A percentile compares a stretch with the other conserved stretches of the same genome.
These are phyloP conservation scores for Ilex paraguariensis DNA, from an alignment of 305 asterid genomes.

Conservation along the genomic window DNA sequence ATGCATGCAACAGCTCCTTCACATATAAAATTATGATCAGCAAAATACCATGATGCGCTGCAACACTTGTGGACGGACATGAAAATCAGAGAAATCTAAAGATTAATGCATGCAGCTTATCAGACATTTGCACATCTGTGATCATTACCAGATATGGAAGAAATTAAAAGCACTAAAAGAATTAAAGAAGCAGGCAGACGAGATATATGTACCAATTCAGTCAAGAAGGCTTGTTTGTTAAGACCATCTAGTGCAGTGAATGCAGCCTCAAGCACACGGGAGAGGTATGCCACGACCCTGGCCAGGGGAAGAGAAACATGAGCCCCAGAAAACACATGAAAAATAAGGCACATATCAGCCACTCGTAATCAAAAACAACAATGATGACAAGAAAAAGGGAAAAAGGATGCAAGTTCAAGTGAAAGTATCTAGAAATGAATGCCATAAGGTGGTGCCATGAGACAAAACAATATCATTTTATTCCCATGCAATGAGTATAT, in stretches of 20 bases:
- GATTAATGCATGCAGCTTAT: too few relatives aligned
- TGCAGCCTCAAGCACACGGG: constrained; percentile 96
- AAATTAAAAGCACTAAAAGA: not conserved
- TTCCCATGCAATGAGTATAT: too few relatives aligned
- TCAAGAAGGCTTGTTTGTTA: constrained; percentile 89
- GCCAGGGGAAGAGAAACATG: constrained; percentile 21
- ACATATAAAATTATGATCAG: not conserved
- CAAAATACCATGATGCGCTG: not conserved
- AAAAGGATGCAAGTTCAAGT: too few relatives aligned
- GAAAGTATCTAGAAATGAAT: too few relatives aligned
- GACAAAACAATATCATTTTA: too few relatives aligned
- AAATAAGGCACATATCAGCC: not conserved
- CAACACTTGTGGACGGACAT: not conserved
- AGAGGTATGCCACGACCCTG: constrained; percentile 94
- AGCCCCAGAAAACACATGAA: constrained; percentile 1
- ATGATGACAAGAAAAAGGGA: constrained; percentile 1
- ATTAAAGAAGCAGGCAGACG: constrained; percentile 10
- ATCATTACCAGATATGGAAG: not conserved
- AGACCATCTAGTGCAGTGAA: constrained; percentile 98
- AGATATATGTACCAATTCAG: constrained; percentile 64
- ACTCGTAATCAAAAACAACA: not conserved
- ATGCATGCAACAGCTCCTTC: not conserved
- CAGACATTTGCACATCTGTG: too few relatives aligned
- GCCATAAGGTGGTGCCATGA: too few relatives aligned
- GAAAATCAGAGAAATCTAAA: not conserved